Evolutionary conservation across 2,329 filamentous ascomycete species (phyloP).

Genomic region (Penicillium sp.): DNA sequence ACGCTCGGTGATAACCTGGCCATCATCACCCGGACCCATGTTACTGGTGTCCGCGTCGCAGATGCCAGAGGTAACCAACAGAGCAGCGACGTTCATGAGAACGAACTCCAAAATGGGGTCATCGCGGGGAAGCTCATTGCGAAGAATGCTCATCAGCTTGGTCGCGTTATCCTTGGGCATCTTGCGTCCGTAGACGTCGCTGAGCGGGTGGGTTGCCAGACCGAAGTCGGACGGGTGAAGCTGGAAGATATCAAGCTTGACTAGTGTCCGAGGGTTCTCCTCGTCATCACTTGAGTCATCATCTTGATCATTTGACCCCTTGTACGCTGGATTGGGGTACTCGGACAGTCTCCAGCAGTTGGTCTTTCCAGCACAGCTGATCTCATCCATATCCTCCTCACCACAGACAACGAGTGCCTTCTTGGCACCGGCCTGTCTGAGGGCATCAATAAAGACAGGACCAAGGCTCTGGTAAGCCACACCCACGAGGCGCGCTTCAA

Average conservation of each 20-base stretch:
- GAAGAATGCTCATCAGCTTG: slow-evolving; percentile 73
- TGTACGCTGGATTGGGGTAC: slow-evolving; percentile 45
- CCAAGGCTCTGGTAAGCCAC: slow-evolving; percentile 85
- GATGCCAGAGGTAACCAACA: slow-evolving; percentile 79
- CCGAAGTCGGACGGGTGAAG: slow-evolving; percentile 85
- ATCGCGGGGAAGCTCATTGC: slow-evolving; percentile 65
- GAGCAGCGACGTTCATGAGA: slow-evolving; percentile 83
- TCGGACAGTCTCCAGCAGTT: slow-evolving; percentile 78
- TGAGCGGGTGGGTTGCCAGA: slow-evolving; percentile 66
- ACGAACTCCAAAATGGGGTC: slow-evolving; percentile 91
- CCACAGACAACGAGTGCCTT: slow-evolving; percentile 93
- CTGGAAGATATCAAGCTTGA: slow-evolving; percentile 69
- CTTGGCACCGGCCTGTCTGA: slow-evolving; percentile 67
- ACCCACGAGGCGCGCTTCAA: slow-evolving; percentile 90
- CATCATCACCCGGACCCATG: slow-evolving; percentile 77
- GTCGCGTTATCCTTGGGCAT: slow-evolving; percentile 80
- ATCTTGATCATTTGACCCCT: slow-evolving; percentile 41
- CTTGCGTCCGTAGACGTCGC: slow-evolving; percentile 76
- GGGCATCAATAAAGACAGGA: slow-evolving; percentile 79
- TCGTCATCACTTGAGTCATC: slow-evolving; percentile 41
- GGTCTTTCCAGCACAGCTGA: slow-evolving; percentile 83
- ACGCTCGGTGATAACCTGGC: slow-evolving; percentile 71
- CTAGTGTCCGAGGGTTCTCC: slow-evolving; percentile 41
- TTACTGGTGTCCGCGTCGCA: slow-evolving; percentile 76
- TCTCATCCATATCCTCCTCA: slow-evolving; percentile 89